These are phyloP conservation scores for Nothopassalora personata DNA, from an alignment of 2,329 filamentous ascomycete species.

Conservation along the genomic window DNA sequence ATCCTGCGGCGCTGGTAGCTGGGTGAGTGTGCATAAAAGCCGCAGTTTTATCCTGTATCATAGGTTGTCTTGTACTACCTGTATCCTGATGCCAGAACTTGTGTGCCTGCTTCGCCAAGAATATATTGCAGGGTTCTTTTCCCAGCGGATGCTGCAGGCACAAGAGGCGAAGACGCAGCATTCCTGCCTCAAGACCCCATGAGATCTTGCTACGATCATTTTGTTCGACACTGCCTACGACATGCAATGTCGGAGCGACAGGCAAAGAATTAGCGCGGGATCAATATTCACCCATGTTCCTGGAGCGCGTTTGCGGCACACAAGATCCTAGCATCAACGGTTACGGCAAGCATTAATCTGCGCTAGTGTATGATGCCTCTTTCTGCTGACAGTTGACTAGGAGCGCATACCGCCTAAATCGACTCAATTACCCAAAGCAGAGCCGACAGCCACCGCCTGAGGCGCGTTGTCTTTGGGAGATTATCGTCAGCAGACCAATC, in stretches of 20 bases:
- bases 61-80: slow-evolving; percentile 21
- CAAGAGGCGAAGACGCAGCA: background rate
- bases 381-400: background rate
- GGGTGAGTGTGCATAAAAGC: slow-evolving; percentile 20
- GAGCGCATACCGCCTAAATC: background rate
- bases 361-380: background rate
- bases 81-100: slow-evolving; percentile 15
- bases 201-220: background rate
- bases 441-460: background rate
- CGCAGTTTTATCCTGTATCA: slow-evolving; percentile 18
- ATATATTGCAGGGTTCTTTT: background rate
- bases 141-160: background rate
- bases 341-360: background rate
- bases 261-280: slow-evolving; percentile 16
- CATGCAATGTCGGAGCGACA: background rate
- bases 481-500: background rate
- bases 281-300: slow-evolving; percentile 20
- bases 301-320: slow-evolving; percentile 15
- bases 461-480: background rate
- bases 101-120: background rate
- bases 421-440: background rate
- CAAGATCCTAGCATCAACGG: background rate
- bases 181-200: background rate
- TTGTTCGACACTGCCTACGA: background rate
- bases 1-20: background rate